Percentiles rank a stretch among this genome's conserved stretches.
Evolutionary conservation across 805 yeast species (phyloP).

Genomic region (Saccharomycopsis sp.): DNA sequence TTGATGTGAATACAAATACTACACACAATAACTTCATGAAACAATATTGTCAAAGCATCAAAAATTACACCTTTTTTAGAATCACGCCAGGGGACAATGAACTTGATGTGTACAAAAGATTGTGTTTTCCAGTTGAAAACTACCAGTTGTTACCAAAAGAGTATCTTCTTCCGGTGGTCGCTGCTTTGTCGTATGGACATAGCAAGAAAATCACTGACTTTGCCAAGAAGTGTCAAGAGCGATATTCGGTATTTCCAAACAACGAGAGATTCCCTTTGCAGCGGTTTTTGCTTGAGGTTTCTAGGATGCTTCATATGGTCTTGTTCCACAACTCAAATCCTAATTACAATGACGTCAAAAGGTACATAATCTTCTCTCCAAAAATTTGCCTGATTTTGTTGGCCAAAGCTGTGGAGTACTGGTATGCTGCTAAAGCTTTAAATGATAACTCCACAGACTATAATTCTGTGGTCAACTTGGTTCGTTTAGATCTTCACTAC

Average conservation of each 20-base stretch:
- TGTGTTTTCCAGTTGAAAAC: neutral
- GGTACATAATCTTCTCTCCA: constrained; percentile 8
- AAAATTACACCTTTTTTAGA: neutral
- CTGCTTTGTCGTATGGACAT: neutral
- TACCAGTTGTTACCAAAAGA: neutral
- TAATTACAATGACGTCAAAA: neutral
- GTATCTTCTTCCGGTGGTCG: neutral
- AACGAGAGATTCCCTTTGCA: constrained; percentile 10
- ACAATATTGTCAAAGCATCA: neutral
- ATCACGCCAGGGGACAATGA: neutral
- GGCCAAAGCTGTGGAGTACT: constrained; percentile 11
- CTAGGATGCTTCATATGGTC: constrained; percentile 5
- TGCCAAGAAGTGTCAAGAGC: neutral
- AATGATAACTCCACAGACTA: constrained; percentile 11
- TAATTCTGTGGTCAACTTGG: constrained; percentile 12
- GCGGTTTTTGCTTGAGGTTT: constrained; percentile 12
- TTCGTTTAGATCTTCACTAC: constrained; percentile 17
- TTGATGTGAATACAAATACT: neutral
- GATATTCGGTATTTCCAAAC: neutral
- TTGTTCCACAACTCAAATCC: constrained; percentile 16
- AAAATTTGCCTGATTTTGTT: constrained; percentile 9
- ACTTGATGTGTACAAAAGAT: neutral
- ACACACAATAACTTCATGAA: neutral
- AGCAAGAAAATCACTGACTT: neutral
- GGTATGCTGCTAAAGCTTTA: constrained; percentile 14